phyloP scores from a whole-genome alignment of 306 rosid genomes.

The Neltuma alba region DNA sequence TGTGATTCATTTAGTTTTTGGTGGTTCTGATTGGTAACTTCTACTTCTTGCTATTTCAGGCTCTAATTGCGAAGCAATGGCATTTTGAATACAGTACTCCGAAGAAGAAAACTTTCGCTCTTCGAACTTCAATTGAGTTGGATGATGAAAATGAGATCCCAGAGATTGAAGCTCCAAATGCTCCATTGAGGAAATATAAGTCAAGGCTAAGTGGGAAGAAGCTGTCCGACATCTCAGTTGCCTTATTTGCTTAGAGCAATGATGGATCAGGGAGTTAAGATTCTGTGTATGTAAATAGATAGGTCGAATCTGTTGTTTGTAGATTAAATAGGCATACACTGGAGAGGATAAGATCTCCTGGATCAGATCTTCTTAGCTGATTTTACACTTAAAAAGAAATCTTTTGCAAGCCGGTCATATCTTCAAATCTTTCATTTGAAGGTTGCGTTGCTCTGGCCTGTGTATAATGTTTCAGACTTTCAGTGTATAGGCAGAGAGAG shows the following conservation, averaged over 20 bases:
- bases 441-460: constrained; percentile 43
- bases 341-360: constrained; percentile 28
- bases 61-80: constrained; percentile 51
- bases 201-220: constrained; percentile 39
- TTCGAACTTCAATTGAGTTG: constrained; percentile 37
- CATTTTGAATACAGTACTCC: constrained; percentile 78
- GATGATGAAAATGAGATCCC: constrained; percentile 36
- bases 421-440: constrained; percentile 77
- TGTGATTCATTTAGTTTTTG: background rate
- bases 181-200: constrained; percentile 43
- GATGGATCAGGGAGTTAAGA: constrained; percentile 2
- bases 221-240: constrained; percentile 49
- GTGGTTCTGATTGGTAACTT: constrained; percentile 11
- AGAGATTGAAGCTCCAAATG: constrained; percentile 63
- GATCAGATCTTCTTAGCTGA: constrained; percentile 11
- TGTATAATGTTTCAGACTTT: constrained; percentile 33
- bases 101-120: constrained; percentile 45
- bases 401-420: constrained; percentile 42
- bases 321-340: constrained; percentile 20
- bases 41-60: constrained; percentile 43
- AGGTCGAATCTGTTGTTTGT: constrained; percentile 23
- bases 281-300: constrained; percentile 42
- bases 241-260: constrained; percentile 44
- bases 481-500: constrained; percentile 50
- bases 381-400: constrained; percentile 37